These are phyloP conservation scores for Didymella segeticola DNA, from an alignment of 2,329 filamentous ascomycete species.

Conservation along the genomic window DNA sequence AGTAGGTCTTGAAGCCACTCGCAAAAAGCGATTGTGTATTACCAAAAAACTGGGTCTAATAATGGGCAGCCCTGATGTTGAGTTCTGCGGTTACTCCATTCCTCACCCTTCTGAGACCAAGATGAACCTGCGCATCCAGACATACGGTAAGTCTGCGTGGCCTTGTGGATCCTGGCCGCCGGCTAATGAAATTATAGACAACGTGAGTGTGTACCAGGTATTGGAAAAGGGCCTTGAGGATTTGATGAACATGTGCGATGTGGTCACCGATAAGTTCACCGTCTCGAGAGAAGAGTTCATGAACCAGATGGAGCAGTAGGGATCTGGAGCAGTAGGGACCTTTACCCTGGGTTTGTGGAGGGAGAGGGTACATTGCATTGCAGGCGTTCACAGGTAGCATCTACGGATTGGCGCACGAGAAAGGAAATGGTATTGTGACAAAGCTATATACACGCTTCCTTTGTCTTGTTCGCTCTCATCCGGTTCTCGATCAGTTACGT, in stretches of 20 bases:
- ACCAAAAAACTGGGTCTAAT: conserved; percentile 1
- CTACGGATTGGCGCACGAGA: conserved; percentile 34
- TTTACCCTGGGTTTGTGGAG: too few species aligned
- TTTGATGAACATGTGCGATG: conserved; percentile 89
- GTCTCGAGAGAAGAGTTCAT: conserved; percentile 69
- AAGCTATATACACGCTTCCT: conserved; percentile 43
- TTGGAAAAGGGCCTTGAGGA: conserved; percentile 90
- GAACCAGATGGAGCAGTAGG: conserved; percentile 39
- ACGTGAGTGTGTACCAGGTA: conserved; percentile 80
- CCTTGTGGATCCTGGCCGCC: neutral
- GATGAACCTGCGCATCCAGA: conserved; percentile 98
- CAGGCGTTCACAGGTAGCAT: conserved; percentile 40
- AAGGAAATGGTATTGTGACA: conserved; percentile 46
- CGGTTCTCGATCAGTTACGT: conserved; percentile 42
- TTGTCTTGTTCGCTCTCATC: conserved; percentile 20
- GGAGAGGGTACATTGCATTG: conserved; percentile 31
- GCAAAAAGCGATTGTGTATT: neutral
- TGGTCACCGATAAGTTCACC: conserved; percentile 89
- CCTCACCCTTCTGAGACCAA: conserved; percentile 94
- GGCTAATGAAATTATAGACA: conserved; percentile 60
- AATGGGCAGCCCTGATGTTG: conserved; percentile 78
- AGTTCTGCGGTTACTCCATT: conserved; percentile 98
- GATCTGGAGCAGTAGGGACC: neutral
- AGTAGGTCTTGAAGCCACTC: conserved; percentile 63
- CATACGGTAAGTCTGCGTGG: conserved; percentile 71